Conservation (phyloP, 495 filamentous ascomycete species). For the Apodospora peruviana region DNA sequence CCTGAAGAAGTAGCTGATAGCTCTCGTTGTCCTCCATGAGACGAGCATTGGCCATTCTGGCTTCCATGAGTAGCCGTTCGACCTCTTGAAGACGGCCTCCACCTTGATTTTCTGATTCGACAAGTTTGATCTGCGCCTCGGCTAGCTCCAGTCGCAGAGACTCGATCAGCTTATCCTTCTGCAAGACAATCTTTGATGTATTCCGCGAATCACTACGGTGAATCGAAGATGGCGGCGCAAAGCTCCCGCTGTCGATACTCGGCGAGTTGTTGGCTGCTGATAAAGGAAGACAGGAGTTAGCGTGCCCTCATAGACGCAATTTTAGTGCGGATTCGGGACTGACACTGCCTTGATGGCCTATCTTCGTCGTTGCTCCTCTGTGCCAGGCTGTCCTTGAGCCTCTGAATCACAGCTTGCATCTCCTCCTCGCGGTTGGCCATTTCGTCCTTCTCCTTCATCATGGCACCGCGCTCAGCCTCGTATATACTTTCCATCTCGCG, state of each 20-base stretch:
- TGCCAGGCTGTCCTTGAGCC: conserved; percentile 79
- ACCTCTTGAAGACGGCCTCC: conserved; percentile 79
- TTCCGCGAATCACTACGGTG: conserved; percentile 78
- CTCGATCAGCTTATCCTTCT: conserved; percentile 96
- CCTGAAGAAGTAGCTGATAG: conserved; percentile 87
- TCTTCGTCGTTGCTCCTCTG: conserved; percentile 65
- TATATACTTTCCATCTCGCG: conserved; percentile 86
- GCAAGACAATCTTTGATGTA: conserved; percentile 78
- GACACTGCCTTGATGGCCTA: conserved; percentile 65
- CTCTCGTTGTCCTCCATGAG: conserved; percentile 98
- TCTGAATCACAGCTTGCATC: conserved; percentile 79
- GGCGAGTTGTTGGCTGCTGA: conserved; percentile 50
- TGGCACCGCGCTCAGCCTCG: conserved; percentile 79
- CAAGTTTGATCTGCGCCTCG: conserved; percentile 90
- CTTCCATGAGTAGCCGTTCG: conserved; percentile 81
- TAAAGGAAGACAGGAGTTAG: too few relatives aligned
- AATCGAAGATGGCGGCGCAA: conserved; percentile 79
- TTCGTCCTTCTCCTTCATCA: conserved; percentile 88
- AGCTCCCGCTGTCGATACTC: conserved; percentile 60
- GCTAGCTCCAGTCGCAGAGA: conserved; percentile 85
- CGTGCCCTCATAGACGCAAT: too few relatives aligned
- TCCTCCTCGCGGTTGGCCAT: conserved; percentile 78
- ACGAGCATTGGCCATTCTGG: conserved; percentile 87
- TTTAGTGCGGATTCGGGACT: too few relatives aligned
- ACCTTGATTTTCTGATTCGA: conserved; percentile 88